Evolutionary conservation across 2,329 filamentous ascomycete species (phyloP).

Genomic region (Neurospora crassa): DNA sequence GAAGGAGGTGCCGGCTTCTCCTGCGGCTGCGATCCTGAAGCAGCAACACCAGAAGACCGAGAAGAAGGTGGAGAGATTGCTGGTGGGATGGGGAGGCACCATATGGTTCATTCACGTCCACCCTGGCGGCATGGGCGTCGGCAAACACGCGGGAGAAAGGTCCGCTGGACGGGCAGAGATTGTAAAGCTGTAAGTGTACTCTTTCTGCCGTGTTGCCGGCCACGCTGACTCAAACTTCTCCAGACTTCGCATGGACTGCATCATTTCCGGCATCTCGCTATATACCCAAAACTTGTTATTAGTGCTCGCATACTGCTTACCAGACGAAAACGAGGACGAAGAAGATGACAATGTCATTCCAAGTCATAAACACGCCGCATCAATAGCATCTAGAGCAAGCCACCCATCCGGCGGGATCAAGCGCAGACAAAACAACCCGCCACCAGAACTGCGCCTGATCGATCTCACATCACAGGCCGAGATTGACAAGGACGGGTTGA

Average conservation of each 20-base stretch:
- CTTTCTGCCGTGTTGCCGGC: not conserved
- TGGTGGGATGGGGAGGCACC: conserved; percentile 92
- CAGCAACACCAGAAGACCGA: conserved; percentile 38
- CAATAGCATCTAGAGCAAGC: conserved; percentile 40
- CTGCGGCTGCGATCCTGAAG: conserved; percentile 37
- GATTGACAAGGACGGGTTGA: conserved; percentile 77
- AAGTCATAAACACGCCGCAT: conserved; percentile 33
- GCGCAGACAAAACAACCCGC: conserved; percentile 67
- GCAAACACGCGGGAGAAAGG: conserved; percentile 58
- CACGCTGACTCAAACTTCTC: conserved; percentile 18
- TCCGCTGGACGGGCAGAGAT: conserved; percentile 78
- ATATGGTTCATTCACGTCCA: conserved; percentile 94
- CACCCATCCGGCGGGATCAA: conserved; percentile 57
- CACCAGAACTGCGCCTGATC: conserved; percentile 84
- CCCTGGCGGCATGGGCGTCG: conserved; percentile 57
- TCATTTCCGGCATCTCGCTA: conserved; percentile 92
- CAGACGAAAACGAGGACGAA: conserved; percentile 57
- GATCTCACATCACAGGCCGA: conserved; percentile 81
- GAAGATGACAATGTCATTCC: conserved; percentile 27
- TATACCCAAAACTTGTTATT: conserved; percentile 89
- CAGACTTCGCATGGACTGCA: conserved; percentile 90
- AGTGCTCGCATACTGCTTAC: conserved; percentile 80
- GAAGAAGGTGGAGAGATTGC: conserved; percentile 60
- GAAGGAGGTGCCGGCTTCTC: conserved; percentile 28
- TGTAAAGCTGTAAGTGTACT: conserved; percentile 67